phyloP scores from a whole-genome alignment of 148 eudicot genomes.

The Vaccinium corymbosum region DNA sequence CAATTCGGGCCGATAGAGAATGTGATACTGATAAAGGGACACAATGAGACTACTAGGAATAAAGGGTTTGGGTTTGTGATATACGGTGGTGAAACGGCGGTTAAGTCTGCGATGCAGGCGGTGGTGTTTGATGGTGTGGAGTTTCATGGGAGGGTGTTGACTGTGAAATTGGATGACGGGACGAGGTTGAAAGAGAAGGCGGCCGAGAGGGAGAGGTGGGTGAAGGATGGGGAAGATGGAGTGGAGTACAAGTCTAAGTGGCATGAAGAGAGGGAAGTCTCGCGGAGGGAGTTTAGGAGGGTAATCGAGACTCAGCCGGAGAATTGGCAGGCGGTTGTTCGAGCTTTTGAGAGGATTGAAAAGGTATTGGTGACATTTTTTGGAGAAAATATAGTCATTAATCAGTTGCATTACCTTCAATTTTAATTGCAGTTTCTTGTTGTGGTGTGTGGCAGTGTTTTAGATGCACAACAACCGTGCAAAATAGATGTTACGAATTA shows the following conservation, averaged over 20 bases:
- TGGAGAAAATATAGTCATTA: not conserved
- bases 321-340: slow-evolving; percentile 93
- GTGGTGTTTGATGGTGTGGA: slow-evolving; percentile 96
- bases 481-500: not conserved
- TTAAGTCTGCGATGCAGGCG: slow-evolving; percentile 67
- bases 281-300: slow-evolving; percentile 48
- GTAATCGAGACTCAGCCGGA: slow-evolving; percentile 76
- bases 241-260: slow-evolving; percentile 57
- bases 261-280: slow-evolving; percentile 76
- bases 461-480: not conserved
- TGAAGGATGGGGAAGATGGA: slow-evolving; percentile 45
- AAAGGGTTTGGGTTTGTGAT: slow-evolving; percentile 90
- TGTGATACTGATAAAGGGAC: slow-evolving; percentile 75
- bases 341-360: slow-evolving; percentile 77
- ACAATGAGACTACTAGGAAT: slow-evolving; percentile 64
- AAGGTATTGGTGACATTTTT: slow-evolving; percentile 45
- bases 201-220: slow-evolving; percentile 60
- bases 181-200: slow-evolving; percentile 51
- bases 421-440: not conserved
- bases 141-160: slow-evolving; percentile 88
- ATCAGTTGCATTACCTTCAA: not conserved
- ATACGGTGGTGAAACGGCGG: slow-evolving; percentile 50
- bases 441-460: not conserved
- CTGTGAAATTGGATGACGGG: slow-evolving; percentile 86
- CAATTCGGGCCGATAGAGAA: slow-evolving; percentile 86